Percentiles rank a stretch among this genome's conserved stretches.
These are phyloP conservation scores for Neodidymelliopsis sp. DNA, from an alignment of 2,329 filamentous ascomycete species.

Conservation along the genomic window DNA sequence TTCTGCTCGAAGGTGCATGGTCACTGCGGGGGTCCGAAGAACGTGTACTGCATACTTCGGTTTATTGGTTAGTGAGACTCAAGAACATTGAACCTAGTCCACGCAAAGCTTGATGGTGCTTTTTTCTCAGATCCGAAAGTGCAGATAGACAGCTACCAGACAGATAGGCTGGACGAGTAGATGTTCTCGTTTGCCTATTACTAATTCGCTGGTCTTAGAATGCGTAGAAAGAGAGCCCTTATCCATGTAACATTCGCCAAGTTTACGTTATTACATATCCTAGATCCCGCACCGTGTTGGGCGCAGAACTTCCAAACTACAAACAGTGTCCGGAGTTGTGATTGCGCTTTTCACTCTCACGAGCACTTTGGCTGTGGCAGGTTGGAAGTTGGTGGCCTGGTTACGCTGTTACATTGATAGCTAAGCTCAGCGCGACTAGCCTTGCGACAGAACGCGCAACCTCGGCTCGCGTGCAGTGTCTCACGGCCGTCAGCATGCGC, in stretches of 20 bases:
- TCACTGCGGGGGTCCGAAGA: slow-evolving; percentile 10
- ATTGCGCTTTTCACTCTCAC: no score
- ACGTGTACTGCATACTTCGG: slow-evolving; percentile 11
- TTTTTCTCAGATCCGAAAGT: slow-evolving; percentile 7
- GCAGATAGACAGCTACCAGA: neutral
- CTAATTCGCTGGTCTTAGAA: neutral
- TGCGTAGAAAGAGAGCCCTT: neutral
- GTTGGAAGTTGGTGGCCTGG: no score
- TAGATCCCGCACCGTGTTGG: no score
- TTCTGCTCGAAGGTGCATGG: slow-evolving; percentile 12
- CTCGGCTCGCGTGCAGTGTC: neutral
- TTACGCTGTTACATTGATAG: neutral
- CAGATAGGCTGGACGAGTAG: neutral
- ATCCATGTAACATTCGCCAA: neutral
- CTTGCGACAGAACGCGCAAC: slow-evolving; percentile 2
- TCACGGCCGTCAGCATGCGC: neutral
- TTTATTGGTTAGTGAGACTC: slow-evolving; percentile 5
- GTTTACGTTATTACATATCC: slow-evolving; percentile 1
- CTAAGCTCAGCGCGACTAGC: slow-evolving; percentile 9
- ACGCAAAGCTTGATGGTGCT: slow-evolving; percentile 9
- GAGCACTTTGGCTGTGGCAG: no score
- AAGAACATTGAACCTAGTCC: neutral
- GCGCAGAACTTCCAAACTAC: no score
- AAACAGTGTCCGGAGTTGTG: no score
- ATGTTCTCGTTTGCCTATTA: neutral